Evolutionary conservation across 192 early-diverging fungal species (phyloP).

Genomic region (Pilobolus umbonatus): DNA sequence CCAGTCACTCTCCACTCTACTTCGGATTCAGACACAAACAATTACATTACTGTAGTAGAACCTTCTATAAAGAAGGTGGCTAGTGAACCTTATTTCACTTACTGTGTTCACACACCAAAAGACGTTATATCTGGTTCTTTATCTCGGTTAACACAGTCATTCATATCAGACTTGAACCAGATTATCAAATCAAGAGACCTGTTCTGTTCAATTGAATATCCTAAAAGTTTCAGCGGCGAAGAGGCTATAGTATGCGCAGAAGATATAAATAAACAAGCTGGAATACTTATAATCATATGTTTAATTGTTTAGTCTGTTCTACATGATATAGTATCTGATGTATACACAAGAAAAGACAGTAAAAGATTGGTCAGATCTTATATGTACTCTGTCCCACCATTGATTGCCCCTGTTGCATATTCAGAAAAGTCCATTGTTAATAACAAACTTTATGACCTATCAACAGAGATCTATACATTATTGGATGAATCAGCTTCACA

Average conservation of each 20-base stretch:
- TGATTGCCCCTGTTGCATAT: constrained; percentile 22
- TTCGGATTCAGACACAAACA: too few species aligned
- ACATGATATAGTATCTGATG: background rate
- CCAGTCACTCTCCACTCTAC: too few species aligned
- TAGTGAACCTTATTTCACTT: too few species aligned
- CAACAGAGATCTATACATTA: constrained; percentile 26
- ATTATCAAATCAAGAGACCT: constrained; percentile 11
- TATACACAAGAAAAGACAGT: constrained; percentile 4
- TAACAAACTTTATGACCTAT: constrained; percentile 23
- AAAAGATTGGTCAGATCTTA: constrained; percentile 17
- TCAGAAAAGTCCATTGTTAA: constrained; percentile 24
- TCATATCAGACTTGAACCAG: constrained; percentile 6
- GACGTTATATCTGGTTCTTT: too few species aligned
- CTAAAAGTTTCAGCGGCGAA: constrained; percentile 33
- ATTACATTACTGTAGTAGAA: too few species aligned
- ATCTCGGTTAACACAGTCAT: background rate
- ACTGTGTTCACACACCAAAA: too few species aligned
- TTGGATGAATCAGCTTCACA: background rate
- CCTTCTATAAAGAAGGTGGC: too few species aligned
- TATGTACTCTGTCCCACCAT: constrained; percentile 14
- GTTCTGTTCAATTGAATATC: constrained; percentile 29
- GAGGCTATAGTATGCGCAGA: constrained; percentile 31
- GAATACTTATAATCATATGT: constrained; percentile 1
- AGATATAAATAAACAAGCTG: background rate
- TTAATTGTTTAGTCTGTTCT: background rate